Conservation (phyloP, 352 stramenopile genomes). For the Phytopythium aichiense region DNA sequence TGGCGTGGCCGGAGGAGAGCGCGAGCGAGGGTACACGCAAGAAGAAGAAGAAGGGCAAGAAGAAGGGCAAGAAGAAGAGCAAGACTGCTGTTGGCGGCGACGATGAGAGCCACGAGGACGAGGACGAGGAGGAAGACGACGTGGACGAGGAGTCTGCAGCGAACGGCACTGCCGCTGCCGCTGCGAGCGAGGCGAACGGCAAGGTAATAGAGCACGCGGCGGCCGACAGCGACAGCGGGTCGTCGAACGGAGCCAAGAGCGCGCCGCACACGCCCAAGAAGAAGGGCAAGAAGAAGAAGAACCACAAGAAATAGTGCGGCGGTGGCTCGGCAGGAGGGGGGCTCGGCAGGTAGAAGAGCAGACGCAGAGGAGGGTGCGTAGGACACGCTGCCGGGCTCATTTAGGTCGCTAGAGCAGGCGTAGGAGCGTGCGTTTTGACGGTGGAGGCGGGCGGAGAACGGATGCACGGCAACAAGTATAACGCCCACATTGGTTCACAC, state of each 20-base stretch:
- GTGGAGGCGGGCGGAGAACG: not conserved
- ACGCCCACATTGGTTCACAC: not conserved
- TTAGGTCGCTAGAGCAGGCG: slow-evolving; percentile 3
- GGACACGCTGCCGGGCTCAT: not conserved
- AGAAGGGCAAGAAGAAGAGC: slow-evolving; percentile 42
- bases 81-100: slow-evolving; percentile 9
- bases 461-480: slow-evolving; percentile 5
- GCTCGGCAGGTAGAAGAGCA: not conserved
- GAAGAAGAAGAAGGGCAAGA: slow-evolving; percentile 77
- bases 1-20: slow-evolving; percentile 76
- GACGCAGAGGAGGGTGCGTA: not conserved
- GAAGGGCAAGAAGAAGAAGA: slow-evolving; percentile 10
- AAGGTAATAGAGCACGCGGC: slow-evolving; percentile 7
- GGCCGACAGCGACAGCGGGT: not conserved
- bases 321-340: not conserved
- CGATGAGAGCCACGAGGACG: not conserved
- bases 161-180: not conserved
- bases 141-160: not conserved
- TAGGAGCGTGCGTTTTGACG: slow-evolving; percentile 6
- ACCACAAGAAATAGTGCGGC: slow-evolving; percentile 8
- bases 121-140: slow-evolving; percentile 17
- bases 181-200: not conserved
- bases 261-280: slow-evolving; percentile 7
- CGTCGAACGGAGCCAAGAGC: not conserved
- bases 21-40: slow-evolving; percentile 39